These are phyloP conservation scores for Rosa multiflora DNA, from an alignment of 306 rosid species.

Conservation along the genomic window DNA sequence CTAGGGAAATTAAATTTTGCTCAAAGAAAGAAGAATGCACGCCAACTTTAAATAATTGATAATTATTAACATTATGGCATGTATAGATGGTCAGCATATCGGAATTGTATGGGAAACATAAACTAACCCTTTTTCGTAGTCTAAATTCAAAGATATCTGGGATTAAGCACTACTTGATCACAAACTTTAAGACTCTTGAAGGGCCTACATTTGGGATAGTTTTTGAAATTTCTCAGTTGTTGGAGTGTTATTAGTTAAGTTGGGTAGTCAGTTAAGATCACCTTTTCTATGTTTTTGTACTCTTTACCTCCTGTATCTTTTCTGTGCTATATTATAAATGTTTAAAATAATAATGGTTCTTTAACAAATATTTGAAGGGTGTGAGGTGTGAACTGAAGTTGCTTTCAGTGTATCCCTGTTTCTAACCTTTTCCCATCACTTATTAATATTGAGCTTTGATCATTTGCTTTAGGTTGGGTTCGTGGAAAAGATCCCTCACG, in stretches of 20 bases:
- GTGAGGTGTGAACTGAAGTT: background rate
- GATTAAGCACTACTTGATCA: background rate
- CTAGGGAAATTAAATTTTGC: background rate
- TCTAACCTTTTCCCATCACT: conserved; percentile 3
- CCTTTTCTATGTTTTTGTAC: background rate
- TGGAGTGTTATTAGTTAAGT: background rate
- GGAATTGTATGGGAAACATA: background rate
- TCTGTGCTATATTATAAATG: background rate
- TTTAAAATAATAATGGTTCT: background rate
- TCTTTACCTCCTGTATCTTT: background rate
- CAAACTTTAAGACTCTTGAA: background rate
- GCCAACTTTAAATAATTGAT: background rate
- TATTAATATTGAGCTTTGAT: conserved; percentile 7
- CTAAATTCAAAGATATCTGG: background rate
- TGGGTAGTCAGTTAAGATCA: background rate
- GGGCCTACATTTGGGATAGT: background rate
- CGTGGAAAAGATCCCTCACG: conserved; percentile 87
- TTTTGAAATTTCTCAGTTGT: background rate
- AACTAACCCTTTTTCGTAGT: background rate
- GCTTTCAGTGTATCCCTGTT: background rate
- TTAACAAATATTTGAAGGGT: background rate
- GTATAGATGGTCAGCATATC: background rate
- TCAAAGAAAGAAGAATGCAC: background rate
- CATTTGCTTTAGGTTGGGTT: conserved; percentile 67
- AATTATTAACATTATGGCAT: background rate